Conservation (phyloP, 2,329 filamentous ascomycete genomes). For the Cladosporium sp. region DNA sequence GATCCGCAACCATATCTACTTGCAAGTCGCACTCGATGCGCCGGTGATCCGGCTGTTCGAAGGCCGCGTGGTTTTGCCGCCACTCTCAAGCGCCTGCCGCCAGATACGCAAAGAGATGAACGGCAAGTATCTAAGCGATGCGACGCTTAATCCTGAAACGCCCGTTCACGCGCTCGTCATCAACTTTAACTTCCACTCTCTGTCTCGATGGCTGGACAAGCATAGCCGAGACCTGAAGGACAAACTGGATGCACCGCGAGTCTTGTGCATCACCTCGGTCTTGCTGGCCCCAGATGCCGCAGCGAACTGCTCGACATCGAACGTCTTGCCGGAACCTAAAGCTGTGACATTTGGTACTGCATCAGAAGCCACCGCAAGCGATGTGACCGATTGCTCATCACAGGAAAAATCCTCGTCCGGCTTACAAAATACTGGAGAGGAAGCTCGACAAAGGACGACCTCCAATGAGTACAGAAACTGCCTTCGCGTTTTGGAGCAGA, state of each 20-base stretch:
- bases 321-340: no score
- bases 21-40: no score
- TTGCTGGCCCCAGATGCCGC: background rate
- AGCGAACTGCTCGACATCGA: background rate
- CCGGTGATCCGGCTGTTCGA: background rate
- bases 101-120: background rate
- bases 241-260: background rate
- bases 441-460: background rate
- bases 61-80: background rate
- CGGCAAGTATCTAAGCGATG: background rate
- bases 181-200: background rate
- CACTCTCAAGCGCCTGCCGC: background rate
- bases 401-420: background rate
- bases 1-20: background rate
- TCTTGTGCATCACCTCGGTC: background rate
- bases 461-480: background rate
- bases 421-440: background rate
- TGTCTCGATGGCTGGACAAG: background rate
- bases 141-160: background rate
- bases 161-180: background rate
- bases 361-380: no score
- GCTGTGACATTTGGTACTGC: no score
- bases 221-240: background rate
- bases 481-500: background rate
- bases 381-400: background rate